A percentile compares a stretch with the other conserved stretches of the same genome.
Evolutionary conservation across 345 rosid species (phyloP).

Genomic region (Reutealis trisperma): DNA sequence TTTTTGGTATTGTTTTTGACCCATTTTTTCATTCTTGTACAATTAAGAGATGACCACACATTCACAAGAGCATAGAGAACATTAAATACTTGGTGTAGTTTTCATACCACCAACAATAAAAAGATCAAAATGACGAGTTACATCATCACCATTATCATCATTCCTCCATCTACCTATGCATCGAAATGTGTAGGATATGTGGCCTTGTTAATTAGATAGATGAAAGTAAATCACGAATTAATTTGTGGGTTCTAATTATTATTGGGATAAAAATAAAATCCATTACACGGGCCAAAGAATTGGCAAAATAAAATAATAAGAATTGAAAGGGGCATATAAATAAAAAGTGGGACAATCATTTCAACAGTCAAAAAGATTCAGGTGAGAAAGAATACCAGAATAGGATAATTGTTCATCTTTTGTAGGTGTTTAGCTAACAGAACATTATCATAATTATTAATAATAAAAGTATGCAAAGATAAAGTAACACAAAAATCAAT

Average conservation of each 20-base stretch:
- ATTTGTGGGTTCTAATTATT: background rate
- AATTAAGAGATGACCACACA: constrained; percentile 5
- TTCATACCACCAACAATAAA: no score
- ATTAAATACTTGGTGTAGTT: no score
- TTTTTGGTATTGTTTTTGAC: no score
- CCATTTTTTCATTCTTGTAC: background rate
- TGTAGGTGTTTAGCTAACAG: constrained; percentile 7
- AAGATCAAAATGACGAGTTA: constrained; percentile 12
- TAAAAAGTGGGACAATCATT: constrained; percentile 24
- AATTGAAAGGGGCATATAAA: background rate
- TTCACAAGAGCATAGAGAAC: background rate
- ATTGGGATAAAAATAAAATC: background rate
- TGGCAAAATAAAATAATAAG: background rate
- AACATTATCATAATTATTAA: constrained; percentile 15
- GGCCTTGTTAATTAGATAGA: background rate
- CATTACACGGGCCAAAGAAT: background rate
- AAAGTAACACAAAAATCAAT: constrained; percentile 22
- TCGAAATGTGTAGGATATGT: background rate
- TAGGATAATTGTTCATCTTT: constrained; percentile 22
- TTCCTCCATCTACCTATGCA: background rate
- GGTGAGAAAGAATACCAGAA: constrained; percentile 9
- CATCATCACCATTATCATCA: background rate
- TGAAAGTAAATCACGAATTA: background rate
- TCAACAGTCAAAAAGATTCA: constrained; percentile 31
- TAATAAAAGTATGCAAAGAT: background rate